Evolutionary conservation across 2,329 filamentous ascomycete species (phyloP).

Genomic region (Aureobasidium lini): DNA sequence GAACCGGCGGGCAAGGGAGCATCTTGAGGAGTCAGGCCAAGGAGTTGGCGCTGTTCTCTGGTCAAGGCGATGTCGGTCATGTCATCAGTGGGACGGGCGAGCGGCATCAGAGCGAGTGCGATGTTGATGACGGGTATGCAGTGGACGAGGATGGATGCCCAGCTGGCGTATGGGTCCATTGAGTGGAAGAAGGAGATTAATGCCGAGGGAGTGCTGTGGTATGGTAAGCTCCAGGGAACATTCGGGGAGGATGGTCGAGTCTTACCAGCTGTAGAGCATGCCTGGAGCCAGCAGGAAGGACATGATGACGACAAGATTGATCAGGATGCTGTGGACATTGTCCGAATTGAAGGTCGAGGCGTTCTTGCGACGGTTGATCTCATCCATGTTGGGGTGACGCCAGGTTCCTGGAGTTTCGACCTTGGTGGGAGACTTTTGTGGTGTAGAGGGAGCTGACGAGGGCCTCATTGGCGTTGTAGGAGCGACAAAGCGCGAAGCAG

Average conservation of each 20-base stretch:
- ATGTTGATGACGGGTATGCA: conserved; percentile 58
- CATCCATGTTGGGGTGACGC: conserved; percentile 81
- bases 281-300: conserved; percentile 39
- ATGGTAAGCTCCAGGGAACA: conserved; percentile 3
- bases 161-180: conserved; percentile 32
- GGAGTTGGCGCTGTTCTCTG: conserved; percentile 73
- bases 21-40: conserved; percentile 66
- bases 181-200: conserved; percentile 3
- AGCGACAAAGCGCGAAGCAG: conserved; percentile 16
- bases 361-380: conserved; percentile 76
- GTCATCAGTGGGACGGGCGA: conserved; percentile 65
- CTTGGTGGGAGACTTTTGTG: conserved; percentile 7
- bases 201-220: conserved; percentile 25
- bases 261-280: conserved; percentile 15
- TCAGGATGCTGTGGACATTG: conserved; percentile 62
- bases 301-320: conserved; percentile 55
- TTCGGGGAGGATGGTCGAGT: neutral
- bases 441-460: neutral
- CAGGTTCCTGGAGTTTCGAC: conserved; percentile 57
- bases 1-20: conserved; percentile 59
- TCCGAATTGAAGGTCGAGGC: conserved; percentile 69
- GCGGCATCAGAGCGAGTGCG: conserved; percentile 59
- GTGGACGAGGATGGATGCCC: conserved; percentile 43
- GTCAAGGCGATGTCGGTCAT: conserved; percentile 86
- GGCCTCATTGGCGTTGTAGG: conserved; percentile 18